phyloP scores from a whole-genome alignment of 805 yeast species.

The Candida pseudoglaebosa region DNA sequence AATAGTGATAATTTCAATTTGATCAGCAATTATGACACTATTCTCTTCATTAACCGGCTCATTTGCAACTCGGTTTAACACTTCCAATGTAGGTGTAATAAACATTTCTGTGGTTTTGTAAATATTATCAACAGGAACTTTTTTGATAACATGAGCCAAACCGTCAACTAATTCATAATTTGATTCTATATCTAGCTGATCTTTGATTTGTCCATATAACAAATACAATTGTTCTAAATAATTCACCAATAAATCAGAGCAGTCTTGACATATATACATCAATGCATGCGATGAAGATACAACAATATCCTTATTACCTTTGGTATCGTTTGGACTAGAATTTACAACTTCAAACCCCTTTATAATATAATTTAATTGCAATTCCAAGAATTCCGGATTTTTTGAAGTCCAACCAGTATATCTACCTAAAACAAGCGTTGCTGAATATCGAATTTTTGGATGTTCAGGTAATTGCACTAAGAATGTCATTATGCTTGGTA shows the following conservation, averaged over 20 bases:
- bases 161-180: slow-evolving; percentile 84
- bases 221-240: slow-evolving; percentile 72
- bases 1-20: slow-evolving; percentile 63
- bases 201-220: slow-evolving; percentile 57
- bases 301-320: slow-evolving; percentile 44
- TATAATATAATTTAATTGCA: slow-evolving; percentile 80
- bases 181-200: slow-evolving; percentile 60
- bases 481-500: slow-evolving; percentile 74
- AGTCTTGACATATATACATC: slow-evolving; percentile 92
- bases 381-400: slow-evolving; percentile 78
- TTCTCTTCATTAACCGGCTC: slow-evolving; percentile 26
- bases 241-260: slow-evolving; percentile 59
- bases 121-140: slow-evolving; percentile 52
- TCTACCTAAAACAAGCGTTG: slow-evolving; percentile 90
- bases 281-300: slow-evolving; percentile 91
- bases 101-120: slow-evolving; percentile 57
- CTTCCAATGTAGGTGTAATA: slow-evolving; percentile 59
- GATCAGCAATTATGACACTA: slow-evolving; percentile 56
- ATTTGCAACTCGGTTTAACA: slow-evolving; percentile 28
- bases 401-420: slow-evolving; percentile 92
- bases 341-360: slow-evolving; percentile 52
- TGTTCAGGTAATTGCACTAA: slow-evolving; percentile 76
- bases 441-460: slow-evolving; percentile 84
- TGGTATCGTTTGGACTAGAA: slow-evolving; percentile 15
- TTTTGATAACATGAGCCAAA: slow-evolving; percentile 72